Base-by-base conservation (phyloP, 2,329 filamentous ascomycete genomes). In the Aspergillus sclerotialis region DNA sequence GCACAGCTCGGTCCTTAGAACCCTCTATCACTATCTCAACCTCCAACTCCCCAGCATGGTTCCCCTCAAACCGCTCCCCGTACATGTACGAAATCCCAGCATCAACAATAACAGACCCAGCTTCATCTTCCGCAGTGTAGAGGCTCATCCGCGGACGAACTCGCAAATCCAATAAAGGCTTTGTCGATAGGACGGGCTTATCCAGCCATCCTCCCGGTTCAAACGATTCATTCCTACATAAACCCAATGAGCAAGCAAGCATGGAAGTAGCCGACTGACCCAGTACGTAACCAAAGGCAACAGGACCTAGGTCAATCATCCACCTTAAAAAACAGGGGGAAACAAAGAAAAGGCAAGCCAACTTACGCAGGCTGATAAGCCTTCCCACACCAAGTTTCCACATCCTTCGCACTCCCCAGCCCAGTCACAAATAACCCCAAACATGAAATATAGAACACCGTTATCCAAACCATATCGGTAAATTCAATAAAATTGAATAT, bases 331-430 rank as follows among this genome's bases (percentile, higher is more conserved):
- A n/a, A n/a, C n/a, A n/a, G n/a, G n/a, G n/a, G n/a, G n/a, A n/a
- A n/a, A n/a, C n/a, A n/a, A n/a, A n/a, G n/a, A n/a, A n/a, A n/a
- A n/a, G n/a, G n/a, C n/a, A n/a, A n/a, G n/a, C 26, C 8, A 32
- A 46, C 56, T 49, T 46, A 67, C 56, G 49, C 58, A 24, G 53
- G 50, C 19, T 49, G 49, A 45, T 70, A 71, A 10, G 67, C 65
- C 42, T 72, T 72, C 7, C 69, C 68, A 48, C 69, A 69, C 67
- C 66, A 70, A 21, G 65, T 59, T 31, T 67, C 61, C 9, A 70
- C 64, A 5, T 65, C 64, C n/a, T n/a, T n/a, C n/a, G n/a, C n/a
- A n/a, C n/a, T n/a, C n/a, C n/a, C n/a, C n/a, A n/a, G n/a, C n/a
- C n/a, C n/a, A n/a, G n/a, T n/a, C n/a, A n/a, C n/a, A n/a, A n/a